A percentile compares a stretch with the other conserved stretches of the same genome.
Evolutionary conservation across 805 yeast species (phyloP).

Genomic region (Saccharomyces kudriavzevii): DNA sequence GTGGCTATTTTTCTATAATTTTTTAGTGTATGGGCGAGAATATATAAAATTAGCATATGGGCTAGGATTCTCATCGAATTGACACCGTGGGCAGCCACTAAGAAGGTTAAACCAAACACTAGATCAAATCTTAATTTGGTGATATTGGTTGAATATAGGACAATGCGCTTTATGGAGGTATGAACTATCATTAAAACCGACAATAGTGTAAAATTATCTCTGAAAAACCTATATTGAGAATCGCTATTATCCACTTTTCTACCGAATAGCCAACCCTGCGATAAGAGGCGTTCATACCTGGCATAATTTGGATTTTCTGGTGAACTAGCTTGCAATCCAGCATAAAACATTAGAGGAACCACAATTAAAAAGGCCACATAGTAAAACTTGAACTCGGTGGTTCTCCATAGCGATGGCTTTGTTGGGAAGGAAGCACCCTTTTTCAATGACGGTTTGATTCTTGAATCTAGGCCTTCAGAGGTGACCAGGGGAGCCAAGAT

Average conservation of each 20-base stretch:
- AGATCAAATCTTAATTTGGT: conserved; percentile 62
- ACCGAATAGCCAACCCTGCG: conserved; percentile 85
- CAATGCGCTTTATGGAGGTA: conserved; percentile 37
- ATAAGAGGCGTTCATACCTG: conserved; percentile 49
- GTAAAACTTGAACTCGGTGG: conserved; percentile 69
- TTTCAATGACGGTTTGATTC: conserved; percentile 12
- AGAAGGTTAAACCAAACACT: conserved; percentile 57
- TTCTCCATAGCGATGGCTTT: conserved; percentile 46
- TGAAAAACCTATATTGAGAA: conserved; percentile 75
- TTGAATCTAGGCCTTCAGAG: conserved; percentile 10
- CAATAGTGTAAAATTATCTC: conserved; percentile 67
- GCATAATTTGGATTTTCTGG: conserved; percentile 68
- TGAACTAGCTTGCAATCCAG: conserved; percentile 75
- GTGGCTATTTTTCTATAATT: conserved; percentile 34
- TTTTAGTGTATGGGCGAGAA: conserved; percentile 19
- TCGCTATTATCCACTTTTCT: conserved; percentile 90
- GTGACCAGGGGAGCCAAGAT: conserved; percentile 7
- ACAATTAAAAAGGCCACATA: conserved; percentile 51
- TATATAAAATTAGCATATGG: conserved; percentile 49
- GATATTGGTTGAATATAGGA: conserved; percentile 22
- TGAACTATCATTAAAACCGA: conserved; percentile 51
- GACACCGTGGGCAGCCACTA: conserved; percentile 73
- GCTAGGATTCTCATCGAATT: conserved; percentile 53
- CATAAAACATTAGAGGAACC: conserved; percentile 75
- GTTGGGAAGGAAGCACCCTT: background rate